These are phyloP conservation scores for Lentinula sp. DNA, from an alignment of 768 basidiomycete genomes.

Conservation along the genomic window DNA sequence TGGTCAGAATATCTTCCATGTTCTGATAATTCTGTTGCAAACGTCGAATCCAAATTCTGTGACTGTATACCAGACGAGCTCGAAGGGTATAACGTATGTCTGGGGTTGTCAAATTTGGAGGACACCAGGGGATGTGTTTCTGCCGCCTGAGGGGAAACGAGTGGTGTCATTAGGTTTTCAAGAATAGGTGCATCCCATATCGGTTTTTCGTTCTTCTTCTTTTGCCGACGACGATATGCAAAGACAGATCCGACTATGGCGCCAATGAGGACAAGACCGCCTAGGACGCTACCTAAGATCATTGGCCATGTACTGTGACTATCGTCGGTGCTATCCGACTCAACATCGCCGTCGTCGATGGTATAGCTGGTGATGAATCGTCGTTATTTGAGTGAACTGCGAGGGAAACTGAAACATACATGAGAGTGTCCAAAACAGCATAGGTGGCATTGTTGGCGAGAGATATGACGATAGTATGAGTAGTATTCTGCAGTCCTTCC, in stretches of 20 bases:
- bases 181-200: conserved; percentile 1
- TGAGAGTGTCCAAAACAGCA: not conserved
- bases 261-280: not conserved
- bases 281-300: not conserved
- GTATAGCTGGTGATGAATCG: not conserved
- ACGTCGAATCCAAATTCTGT: not conserved
- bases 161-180: not conserved
- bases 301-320: not conserved
- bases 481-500: not conserved
- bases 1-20: not conserved
- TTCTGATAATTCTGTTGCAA: not conserved
- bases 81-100: not conserved
- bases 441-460: not conserved
- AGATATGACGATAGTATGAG: not conserved
- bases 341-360: not conserved
- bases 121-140: not conserved
- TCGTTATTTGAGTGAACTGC: not conserved
- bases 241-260: not conserved
- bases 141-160: not conserved
- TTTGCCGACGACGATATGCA: not conserved
- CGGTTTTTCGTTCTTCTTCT: not conserved
- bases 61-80: not conserved
- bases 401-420: not conserved
- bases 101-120: too few relatives aligned
- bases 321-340: not conserved